Evolutionary conservation across 2,329 filamentous ascomycete species (phyloP).

Genomic region (Chrysoporthe austroafricana): DNA sequence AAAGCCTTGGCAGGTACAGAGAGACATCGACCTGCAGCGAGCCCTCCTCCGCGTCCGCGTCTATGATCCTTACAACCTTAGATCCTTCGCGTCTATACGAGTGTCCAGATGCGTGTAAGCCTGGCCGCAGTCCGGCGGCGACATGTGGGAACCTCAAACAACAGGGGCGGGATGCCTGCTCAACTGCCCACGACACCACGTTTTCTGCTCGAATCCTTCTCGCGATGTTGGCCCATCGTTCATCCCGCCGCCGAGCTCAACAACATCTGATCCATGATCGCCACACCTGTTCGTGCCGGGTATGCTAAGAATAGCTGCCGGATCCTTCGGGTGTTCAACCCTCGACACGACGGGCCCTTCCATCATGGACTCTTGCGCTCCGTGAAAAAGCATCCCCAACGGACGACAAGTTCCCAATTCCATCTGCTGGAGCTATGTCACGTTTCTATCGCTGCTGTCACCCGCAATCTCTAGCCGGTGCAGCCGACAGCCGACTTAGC

Average conservation of each 20-base stretch:
- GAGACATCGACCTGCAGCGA: background rate
- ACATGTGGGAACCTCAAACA: constrained; percentile 14
- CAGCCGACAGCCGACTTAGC: background rate
- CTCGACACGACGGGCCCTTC: constrained; percentile 6
- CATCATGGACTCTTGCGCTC: background rate
- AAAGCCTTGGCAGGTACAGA: constrained; percentile 3
- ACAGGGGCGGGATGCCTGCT: constrained; percentile 4
- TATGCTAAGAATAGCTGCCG: constrained; percentile 11
- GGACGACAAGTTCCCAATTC: background rate
- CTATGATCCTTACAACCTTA: constrained; percentile 15
- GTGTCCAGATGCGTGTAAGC: constrained; percentile 17
- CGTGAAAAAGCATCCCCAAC: background rate
- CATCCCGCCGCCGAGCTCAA: background rate
- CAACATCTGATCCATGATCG: constrained; percentile 4
- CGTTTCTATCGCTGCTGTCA: background rate
- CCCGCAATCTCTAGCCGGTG: constrained; percentile 5
- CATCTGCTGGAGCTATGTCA: background rate
- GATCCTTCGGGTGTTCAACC: background rate
- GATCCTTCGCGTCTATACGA: constrained; percentile 10
- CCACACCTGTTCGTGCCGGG: background rate
- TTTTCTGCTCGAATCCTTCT: constrained; percentile 6
- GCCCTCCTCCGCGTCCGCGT: background rate
- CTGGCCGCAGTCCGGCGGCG: constrained; percentile 11
- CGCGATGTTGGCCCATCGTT: constrained; percentile 3
- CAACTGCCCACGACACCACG: constrained; percentile 6